Percentiles rank a stretch among this genome's conserved stretches.
Conservation (phyloP, 225 moss, liverwort and hornwort species). For the Marchantia polymorpha region DNA sequence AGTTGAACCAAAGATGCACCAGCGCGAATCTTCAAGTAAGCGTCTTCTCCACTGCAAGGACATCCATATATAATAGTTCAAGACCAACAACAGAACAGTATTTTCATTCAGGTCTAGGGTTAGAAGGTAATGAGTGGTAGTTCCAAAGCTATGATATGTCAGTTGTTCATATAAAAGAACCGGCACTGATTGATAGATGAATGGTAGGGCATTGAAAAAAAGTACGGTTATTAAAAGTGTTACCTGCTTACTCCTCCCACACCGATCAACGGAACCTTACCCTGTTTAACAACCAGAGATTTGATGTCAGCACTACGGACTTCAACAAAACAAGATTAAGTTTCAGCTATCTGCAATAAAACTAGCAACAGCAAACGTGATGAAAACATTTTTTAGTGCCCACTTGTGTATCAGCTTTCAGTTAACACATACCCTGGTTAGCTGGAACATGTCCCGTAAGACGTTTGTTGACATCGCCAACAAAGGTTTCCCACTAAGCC, state of each 20-base stretch:
- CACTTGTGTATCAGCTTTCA: too few relatives aligned
- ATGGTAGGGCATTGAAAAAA: not conserved
- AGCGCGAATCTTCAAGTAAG: slow-evolving; percentile 90
- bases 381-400: too few relatives aligned
- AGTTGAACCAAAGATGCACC: slow-evolving; percentile 96
- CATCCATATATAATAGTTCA: slow-evolving; percentile 8
- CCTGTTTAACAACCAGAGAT: slow-evolving; percentile 35
- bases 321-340: not conserved
- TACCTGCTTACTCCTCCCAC: slow-evolving; percentile 77
- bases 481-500: slow-evolving; percentile 91
- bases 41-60: slow-evolving; percentile 74
- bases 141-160: too few relatives aligned
- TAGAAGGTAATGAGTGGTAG: not conserved
- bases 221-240: not conserved
- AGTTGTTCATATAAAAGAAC: too few relatives aligned
- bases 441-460: slow-evolving; percentile 85
- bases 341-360: too few relatives aligned
- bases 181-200: too few relatives aligned
- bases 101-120: not conserved
- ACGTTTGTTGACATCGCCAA: slow-evolving; percentile 73
- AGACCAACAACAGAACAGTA: not conserved
- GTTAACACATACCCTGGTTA: slow-evolving; percentile 57
- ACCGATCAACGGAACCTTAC: slow-evolving; percentile 70
- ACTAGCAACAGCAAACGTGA: too few relatives aligned
- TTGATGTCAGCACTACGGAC: not conserved